Conservation (phyloP, 805 yeast species). For the Kluyveromyces lactis region DNA sequence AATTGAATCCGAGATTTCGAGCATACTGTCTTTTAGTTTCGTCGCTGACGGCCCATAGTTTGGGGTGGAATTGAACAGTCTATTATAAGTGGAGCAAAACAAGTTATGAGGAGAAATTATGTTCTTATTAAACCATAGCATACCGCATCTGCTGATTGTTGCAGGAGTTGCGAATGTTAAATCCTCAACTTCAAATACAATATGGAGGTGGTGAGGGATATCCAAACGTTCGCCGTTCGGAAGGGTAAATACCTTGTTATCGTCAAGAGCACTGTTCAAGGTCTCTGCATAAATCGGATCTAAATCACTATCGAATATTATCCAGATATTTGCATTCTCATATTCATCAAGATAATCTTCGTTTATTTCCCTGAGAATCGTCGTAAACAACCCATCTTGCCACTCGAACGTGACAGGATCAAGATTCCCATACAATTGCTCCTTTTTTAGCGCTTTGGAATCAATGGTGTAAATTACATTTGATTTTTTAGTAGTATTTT, state of each 20-base stretch:
- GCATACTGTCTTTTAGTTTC: neutral
- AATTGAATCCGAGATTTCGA: neutral
- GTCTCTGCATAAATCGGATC: conserved; percentile 94
- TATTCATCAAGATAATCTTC: conserved; percentile 9
- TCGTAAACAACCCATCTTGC: conserved; percentile 80
- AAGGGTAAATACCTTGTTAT: conserved; percentile 68
- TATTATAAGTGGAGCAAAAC: neutral
- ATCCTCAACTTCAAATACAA: conserved; percentile 71
- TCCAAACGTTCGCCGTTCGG: conserved; percentile 84
- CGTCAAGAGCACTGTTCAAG: conserved; percentile 84
- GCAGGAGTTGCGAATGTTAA: conserved; percentile 75
- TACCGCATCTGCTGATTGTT: conserved; percentile 86
- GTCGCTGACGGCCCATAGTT: neutral
- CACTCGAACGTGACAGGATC: conserved; percentile 81
- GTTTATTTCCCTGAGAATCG: conserved; percentile 48
- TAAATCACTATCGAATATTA: conserved; percentile 84
- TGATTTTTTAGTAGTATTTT: conserved; percentile 29
- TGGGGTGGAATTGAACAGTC: neutral
- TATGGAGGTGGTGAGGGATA: conserved; percentile 52
- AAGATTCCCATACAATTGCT: conserved; percentile 56
- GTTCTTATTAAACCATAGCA: conserved; percentile 49
- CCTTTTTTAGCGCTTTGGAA: conserved; percentile 67
- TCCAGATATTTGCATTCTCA: conserved; percentile 57
- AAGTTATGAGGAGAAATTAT: conserved; percentile 1
- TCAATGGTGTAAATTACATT: conserved; percentile 46